Evolutionary conservation across 2,329 filamentous ascomycete species (phyloP).

Genomic region (Botryotinia narcissicola): DNA sequence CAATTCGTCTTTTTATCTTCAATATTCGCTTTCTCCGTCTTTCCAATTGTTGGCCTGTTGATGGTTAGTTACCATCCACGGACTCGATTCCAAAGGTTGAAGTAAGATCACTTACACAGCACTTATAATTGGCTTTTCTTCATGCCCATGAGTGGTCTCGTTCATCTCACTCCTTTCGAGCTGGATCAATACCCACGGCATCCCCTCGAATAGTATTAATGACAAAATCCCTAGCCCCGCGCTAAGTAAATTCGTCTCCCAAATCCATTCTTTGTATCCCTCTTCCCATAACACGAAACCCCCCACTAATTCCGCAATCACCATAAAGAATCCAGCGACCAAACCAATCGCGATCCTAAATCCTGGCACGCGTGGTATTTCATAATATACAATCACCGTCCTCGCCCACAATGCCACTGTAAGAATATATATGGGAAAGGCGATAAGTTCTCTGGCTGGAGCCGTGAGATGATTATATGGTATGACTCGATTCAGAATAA

Average conservation of each 20-base stretch:
- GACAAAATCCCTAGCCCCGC: constrained; percentile 22
- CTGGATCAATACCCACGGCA: constrained; percentile 35
- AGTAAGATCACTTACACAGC: constrained; percentile 27
- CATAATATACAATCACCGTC: constrained; percentile 32
- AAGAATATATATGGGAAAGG: constrained; percentile 25
- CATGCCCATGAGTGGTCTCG: constrained; percentile 34
- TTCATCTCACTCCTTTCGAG: constrained; percentile 37
- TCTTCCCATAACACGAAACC: constrained; percentile 29
- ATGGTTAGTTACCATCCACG: neutral
- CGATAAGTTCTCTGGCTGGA: constrained; percentile 25
- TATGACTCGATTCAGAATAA: constrained; percentile 22
- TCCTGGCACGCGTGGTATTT: constrained; percentile 34
- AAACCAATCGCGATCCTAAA: constrained; percentile 39
- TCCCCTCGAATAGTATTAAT: constrained; percentile 29
- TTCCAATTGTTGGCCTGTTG: neutral
- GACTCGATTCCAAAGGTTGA: neutral
- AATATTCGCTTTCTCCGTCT: neutral
- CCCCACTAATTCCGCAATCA: constrained; percentile 27
- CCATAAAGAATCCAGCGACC: constrained; percentile 32
- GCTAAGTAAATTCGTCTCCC: constrained; percentile 25
- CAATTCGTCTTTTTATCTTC: neutral
- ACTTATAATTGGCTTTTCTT: constrained; percentile 24
- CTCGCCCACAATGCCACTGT: constrained; percentile 34
- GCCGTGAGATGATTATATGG: constrained; percentile 26
- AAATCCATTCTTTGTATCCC: constrained; percentile 28